Evolutionary conservation across 257 asterid species (phyloP).

Genomic region (Ilex aquifolium): DNA sequence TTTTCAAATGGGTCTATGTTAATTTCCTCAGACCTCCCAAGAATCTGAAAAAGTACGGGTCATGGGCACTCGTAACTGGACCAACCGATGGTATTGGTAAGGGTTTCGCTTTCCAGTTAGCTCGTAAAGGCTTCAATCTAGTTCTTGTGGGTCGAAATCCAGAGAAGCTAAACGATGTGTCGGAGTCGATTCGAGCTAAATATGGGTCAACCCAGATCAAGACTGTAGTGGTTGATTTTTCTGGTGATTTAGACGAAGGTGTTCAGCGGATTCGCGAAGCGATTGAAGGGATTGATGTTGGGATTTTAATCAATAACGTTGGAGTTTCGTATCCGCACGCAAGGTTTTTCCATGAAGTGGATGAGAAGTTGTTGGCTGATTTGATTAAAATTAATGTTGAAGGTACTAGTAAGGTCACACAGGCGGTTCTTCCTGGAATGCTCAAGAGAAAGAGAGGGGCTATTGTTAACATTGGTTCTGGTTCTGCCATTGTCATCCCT

Average conservation of each 20-base stretch:
- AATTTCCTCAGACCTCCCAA: constrained; percentile 75
- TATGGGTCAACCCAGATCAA: constrained; percentile 59
- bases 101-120: constrained; percentile 81
- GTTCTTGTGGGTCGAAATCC: constrained; percentile 80
- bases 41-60: constrained; percentile 86
- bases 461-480: constrained; percentile 90
- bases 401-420: constrained; percentile 85
- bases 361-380: constrained; percentile 66
- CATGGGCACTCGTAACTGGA: constrained; percentile 93
- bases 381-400: constrained; percentile 76
- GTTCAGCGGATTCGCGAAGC: constrained; percentile 53
- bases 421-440: constrained; percentile 82
- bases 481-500: constrained; percentile 80
- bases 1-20: constrained; percentile 59
- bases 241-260: constrained; percentile 77
- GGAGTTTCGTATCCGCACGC: constrained; percentile 92
- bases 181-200: constrained; percentile 44
- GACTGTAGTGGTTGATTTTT: constrained; percentile 78
- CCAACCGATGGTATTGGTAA: constrained; percentile 97
- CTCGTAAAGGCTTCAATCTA: constrained; percentile 62
- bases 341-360: constrained; percentile 84
- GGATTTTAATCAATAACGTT: constrained; percentile 73
- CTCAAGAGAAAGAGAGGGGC: constrained; percentile 81
- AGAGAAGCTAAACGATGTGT: constrained; percentile 61
- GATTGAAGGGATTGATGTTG: constrained; percentile 75